These are phyloP conservation scores for Pichia norvegensis DNA, from an alignment of 1,139 yeast genomes.

Conservation along the genomic window DNA sequence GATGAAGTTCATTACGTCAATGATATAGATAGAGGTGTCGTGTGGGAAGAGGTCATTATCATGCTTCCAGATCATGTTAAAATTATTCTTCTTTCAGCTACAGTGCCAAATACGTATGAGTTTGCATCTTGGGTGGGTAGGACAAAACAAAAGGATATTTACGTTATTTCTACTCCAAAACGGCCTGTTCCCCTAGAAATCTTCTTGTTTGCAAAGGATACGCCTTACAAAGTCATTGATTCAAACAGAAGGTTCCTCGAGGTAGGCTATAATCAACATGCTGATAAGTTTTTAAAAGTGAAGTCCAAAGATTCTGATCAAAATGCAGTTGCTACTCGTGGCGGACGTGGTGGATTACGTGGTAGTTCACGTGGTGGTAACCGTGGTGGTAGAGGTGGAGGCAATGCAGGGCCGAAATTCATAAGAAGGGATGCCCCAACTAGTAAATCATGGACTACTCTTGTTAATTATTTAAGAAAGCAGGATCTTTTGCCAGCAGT, in stretches of 20 bases:
- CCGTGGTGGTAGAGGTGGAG: slow-evolving; percentile 31
- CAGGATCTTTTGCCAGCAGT: slow-evolving; percentile 81
- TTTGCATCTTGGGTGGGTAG: slow-evolving; percentile 99
- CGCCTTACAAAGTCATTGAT: slow-evolving; percentile 65
- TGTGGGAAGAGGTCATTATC: slow-evolving; percentile 98
- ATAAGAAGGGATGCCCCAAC: slow-evolving; percentile 60
- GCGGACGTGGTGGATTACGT: slow-evolving; percentile 5
- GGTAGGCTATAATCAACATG: slow-evolving; percentile 55
- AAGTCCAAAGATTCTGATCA: slow-evolving; percentile 24
- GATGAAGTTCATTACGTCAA: slow-evolving; percentile 97
- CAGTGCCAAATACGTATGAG: slow-evolving; percentile 97
- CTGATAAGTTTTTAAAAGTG: slow-evolving; percentile 37
- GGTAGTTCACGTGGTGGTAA: slow-evolving; percentile 19
- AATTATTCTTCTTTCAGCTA: slow-evolving; percentile 72
- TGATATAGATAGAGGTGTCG: slow-evolving; percentile 95
- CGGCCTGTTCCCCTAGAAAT: slow-evolving; percentile 94
- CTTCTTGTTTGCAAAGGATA: slow-evolving; percentile 68
- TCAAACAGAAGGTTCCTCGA: slow-evolving; percentile 63
- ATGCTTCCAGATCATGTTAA: slow-evolving; percentile 88
- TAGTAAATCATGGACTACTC: slow-evolving; percentile 67
- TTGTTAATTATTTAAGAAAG: slow-evolving; percentile 65
- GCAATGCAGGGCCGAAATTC: slow-evolving; percentile 31
- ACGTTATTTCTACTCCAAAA: slow-evolving; percentile 90
- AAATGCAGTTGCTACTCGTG: slow-evolving; percentile 23
- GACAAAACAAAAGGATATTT: slow-evolving; percentile 90